Evolutionary conservation across 164 flowering plant species (phyloP), one percentile per base, ranked within the genome.

Genomic region (Warburgia ugandensis): DNA sequence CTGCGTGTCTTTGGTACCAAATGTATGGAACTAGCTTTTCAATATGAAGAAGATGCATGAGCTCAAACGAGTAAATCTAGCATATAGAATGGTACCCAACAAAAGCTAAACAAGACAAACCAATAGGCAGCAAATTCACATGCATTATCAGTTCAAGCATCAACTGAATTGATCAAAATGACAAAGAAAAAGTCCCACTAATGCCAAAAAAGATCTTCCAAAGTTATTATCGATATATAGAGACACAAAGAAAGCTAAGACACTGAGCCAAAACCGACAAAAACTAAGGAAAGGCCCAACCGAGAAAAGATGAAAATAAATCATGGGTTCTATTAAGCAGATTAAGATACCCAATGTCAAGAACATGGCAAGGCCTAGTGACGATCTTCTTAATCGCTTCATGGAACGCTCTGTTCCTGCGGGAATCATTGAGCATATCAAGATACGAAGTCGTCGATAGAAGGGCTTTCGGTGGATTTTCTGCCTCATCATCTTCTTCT

Each of bases 391-490:
- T 78, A 21, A 92, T 85, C 56, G 98, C 98, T 52, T 59, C 52
- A 22, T 81, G 75, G 53, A 45, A 92, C 2, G 83, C 87, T 56
- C 53, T 63, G 62, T 92, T 92, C 58, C 98, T 71, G 31, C 48
- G 46, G n/a, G 80, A 58, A 58, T 92, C 98, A 44, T 91, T 91
- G 38, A 91, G 94, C 98, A 91, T 91, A 66, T 91, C 96, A 17
- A 87, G 81, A 54, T 91, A 91, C 33, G 94, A 87, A 21, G 98
- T 91, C n/a, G 77, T 69, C 0, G 88, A 85, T 22, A 83, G 64
- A 29, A 77, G 78, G 42, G 67, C 48, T 29, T 70, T 45, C 1
- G 59, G 61, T 23, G 65, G 52, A 29, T n/a, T 46, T 5, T 55
- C 56, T 6, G 31, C 37, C 14, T 36, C 63, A 17, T 56, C 65